Evolutionary conservation across 345 rosid genomes (phyloP).

Genomic region (Arabis hirsuta): DNA sequence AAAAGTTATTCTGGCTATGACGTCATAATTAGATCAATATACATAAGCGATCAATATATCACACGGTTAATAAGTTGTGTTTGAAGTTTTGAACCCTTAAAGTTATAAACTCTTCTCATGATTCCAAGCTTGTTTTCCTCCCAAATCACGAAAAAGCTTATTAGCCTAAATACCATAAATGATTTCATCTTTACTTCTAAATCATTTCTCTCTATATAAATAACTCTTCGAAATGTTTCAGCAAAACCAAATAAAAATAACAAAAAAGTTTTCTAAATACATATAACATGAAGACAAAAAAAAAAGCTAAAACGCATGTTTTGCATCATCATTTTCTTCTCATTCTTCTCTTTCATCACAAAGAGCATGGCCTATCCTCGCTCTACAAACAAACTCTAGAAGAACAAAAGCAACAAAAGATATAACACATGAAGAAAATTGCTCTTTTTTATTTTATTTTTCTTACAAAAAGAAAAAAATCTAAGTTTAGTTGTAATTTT

Average conservation of each 20-base stretch:
- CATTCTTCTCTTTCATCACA: slow-evolving; percentile 11
- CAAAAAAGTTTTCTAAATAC: not conserved
- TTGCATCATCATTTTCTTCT: slow-evolving; percentile 16
- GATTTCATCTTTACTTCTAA: not conserved
- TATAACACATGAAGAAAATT: too few species aligned
- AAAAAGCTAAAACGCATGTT: slow-evolving; percentile 19
- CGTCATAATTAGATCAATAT: slow-evolving; percentile 10
- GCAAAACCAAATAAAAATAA: slow-evolving; percentile 7
- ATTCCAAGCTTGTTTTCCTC: not conserved
- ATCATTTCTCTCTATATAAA: slow-evolving; percentile 3
- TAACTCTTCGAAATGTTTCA: slow-evolving; percentile 32
- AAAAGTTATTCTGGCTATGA: not conserved
- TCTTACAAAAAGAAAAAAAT: too few species aligned
- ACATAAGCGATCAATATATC: not conserved
- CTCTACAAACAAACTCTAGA: slow-evolving; percentile 55
- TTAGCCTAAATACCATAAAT: not conserved
- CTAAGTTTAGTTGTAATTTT: too few species aligned
- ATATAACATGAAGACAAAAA: slow-evolving; percentile 30
- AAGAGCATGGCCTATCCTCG: slow-evolving; percentile 47
- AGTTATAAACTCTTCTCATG: not conserved
- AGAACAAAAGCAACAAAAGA: too few species aligned
- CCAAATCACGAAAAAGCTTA: not conserved
- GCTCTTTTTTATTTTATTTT: too few species aligned
- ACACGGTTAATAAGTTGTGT: not conserved
- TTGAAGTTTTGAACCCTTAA: not conserved